These are phyloP conservation scores for Lasiodiplodia hormozganensis DNA, from an alignment of 2,329 filamentous ascomycete species.

Conservation along the genomic window DNA sequence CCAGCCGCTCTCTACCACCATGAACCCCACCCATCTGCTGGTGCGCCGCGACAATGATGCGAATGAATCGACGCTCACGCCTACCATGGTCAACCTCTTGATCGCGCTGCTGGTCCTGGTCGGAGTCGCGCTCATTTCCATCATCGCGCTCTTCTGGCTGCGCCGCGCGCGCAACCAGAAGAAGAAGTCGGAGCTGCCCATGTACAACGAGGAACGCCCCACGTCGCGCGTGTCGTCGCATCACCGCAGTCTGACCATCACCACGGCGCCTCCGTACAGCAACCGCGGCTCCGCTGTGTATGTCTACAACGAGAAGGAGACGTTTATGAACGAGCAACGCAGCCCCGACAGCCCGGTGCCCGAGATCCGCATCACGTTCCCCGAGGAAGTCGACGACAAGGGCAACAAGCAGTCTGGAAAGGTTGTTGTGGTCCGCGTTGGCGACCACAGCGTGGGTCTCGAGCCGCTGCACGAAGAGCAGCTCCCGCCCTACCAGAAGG, in stretches of 20 bases:
- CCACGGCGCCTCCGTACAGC: conserved; percentile 36
- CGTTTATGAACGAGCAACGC: conserved; percentile 76
- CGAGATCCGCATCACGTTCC: conserved; percentile 98
- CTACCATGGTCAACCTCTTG: conserved; percentile 75
- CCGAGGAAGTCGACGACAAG: conserved; percentile 85
- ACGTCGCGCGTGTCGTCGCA: conserved; percentile 53
- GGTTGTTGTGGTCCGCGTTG: conserved; percentile 89
- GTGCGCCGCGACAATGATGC: conserved; percentile 54
- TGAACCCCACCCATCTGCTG: conserved; percentile 54
- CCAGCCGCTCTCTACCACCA: conserved; percentile 37
- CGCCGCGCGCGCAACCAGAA: conserved; percentile 66
- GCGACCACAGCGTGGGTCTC: conserved; percentile 85
- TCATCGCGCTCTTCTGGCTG: conserved; percentile 73
- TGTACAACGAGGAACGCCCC: conserved; percentile 66
- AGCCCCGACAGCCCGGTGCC: conserved; percentile 82
- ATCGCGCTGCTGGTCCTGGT: conserved; percentile 80
- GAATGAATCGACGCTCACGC: conserved; percentile 58
- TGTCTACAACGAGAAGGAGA: conserved; percentile 80
- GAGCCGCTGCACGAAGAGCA: conserved; percentile 78
- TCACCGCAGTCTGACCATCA: conserved; percentile 66
- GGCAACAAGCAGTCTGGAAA: conserved; percentile 84
- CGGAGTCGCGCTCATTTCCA: conserved; percentile 72
- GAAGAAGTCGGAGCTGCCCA: conserved; percentile 65
- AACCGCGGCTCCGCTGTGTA: conserved; percentile 67
- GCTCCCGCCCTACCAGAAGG: conserved; percentile 88